Conservation (phyloP, 805 yeast species). For the Yarrowia porcina region DNA sequence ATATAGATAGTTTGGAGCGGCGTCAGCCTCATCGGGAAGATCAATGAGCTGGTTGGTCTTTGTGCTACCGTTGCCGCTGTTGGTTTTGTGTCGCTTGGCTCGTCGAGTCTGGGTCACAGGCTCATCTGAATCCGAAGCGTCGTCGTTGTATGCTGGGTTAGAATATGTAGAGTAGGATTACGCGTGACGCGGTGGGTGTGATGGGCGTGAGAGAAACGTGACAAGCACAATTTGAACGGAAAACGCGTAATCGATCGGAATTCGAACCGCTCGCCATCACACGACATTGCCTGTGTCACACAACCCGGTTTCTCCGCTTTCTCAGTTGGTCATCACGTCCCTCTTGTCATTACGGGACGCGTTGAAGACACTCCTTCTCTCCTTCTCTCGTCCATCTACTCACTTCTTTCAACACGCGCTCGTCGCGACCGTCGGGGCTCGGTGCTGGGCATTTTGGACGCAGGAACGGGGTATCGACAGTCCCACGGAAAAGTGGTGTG, state of each 20-base stretch:
- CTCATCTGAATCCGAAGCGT: constrained; percentile 8
- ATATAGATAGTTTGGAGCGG: constrained; percentile 21
- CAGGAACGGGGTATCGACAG: not conserved
- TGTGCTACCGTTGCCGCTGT: not conserved
- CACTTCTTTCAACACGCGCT: constrained; percentile 33
- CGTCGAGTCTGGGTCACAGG: not conserved
- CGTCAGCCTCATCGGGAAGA: constrained; percentile 19
- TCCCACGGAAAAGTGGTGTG: not conserved
- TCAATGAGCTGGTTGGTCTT: constrained; percentile 11
- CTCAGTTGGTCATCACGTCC: too few relatives aligned
- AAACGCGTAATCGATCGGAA: not conserved
- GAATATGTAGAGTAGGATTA: not conserved
- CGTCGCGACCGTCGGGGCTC: constrained; percentile 35
- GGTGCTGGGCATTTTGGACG: constrained; percentile 26
- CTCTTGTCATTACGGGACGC: too few relatives aligned
- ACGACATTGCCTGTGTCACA: not conserved
- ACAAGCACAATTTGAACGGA: not conserved
- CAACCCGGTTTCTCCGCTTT: too few relatives aligned
- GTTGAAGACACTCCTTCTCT: too few relatives aligned
- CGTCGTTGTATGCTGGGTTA: constrained; percentile 19
- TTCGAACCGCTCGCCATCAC: not conserved
- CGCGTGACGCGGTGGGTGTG: constrained; percentile 10
- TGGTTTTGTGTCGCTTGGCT: constrained; percentile 11
- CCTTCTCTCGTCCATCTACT: too few relatives aligned
- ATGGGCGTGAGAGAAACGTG: not conserved